A percentile compares a stretch with the other conserved stretches of the same genome.
These are phyloP conservation scores for Psilocybe tampanensis DNA, from an alignment of 768 basidiomycete genomes.

Conservation along the genomic window DNA sequence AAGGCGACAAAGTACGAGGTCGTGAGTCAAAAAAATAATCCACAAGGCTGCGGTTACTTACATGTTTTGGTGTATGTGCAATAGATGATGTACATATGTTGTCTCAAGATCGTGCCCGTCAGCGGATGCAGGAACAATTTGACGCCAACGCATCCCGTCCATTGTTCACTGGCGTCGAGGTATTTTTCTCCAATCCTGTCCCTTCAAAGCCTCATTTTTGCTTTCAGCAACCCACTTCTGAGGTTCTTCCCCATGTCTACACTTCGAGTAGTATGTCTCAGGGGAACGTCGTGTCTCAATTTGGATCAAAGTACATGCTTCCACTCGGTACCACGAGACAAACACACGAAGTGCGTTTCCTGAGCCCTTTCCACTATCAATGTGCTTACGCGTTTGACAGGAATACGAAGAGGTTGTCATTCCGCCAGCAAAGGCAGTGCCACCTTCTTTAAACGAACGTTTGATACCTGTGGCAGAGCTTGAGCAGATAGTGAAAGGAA, in stretches of 20 bases:
- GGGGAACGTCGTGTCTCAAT: conserved; percentile 68
- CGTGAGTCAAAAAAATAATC: conserved; percentile 1
- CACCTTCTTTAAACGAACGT: conserved; percentile 70
- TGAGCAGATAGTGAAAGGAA: conserved; percentile 75
- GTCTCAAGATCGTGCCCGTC: conserved; percentile 52
- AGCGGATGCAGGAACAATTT: conserved; percentile 63
- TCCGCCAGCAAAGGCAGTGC: conserved; percentile 81
- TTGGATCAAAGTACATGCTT: conserved; percentile 78
- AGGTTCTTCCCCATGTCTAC: conserved; percentile 88
- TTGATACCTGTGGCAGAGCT: conserved; percentile 73
- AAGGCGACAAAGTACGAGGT: background rate
- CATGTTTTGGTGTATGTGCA: background rate
- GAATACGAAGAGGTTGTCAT: conserved; percentile 88
- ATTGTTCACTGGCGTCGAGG: conserved; percentile 58
- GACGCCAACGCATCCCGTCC: conserved; percentile 66
- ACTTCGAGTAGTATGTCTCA: conserved; percentile 60
- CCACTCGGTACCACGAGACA: conserved; percentile 81
- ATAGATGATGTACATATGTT: conserved; percentile 18
- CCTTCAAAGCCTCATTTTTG: background rate
- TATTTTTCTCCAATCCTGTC: conserved; percentile 21
- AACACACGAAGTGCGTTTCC: conserved; percentile 58
- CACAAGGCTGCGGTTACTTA: background rate
- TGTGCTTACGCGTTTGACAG: conserved; percentile 37
- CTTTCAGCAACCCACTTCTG: conserved; percentile 51
- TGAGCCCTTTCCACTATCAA: conserved; percentile 7